These are phyloP conservation scores for Rhodotorula sphaerocarpa DNA, from an alignment of 768 basidiomycete genomes.

Conservation along the genomic window DNA sequence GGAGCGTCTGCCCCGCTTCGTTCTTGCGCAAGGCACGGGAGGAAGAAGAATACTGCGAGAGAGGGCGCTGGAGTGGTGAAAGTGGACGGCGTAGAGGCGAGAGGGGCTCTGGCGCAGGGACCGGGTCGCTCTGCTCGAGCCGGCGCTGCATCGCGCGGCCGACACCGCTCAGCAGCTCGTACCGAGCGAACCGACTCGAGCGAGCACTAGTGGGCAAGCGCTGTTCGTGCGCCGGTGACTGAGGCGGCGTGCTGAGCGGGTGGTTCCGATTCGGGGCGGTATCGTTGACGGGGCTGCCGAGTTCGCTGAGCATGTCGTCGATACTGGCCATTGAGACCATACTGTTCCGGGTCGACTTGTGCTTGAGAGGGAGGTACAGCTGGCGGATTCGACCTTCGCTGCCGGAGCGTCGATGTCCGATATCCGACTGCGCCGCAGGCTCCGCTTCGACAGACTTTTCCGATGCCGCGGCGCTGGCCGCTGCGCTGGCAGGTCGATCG, in stretches of 20 bases:
- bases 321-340: neutral
- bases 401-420: neutral
- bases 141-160: neutral
- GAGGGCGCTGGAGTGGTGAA: no score
- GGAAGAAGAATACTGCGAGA: no score
- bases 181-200: neutral
- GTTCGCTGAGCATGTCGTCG: neutral
- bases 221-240: neutral
- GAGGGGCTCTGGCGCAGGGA: no score
- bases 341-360: neutral
- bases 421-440: neutral
- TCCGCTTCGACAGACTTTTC: no score
- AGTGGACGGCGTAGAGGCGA: no score
- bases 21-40: no score
- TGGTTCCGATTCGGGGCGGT: no score
- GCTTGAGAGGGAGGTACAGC: constrained; percentile 6
- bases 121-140: neutral
- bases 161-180: neutral
- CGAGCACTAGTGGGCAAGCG: constrained; percentile 6
- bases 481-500: no score
- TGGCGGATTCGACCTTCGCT: neutral
- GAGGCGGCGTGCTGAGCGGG: neutral
- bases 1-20: no score
- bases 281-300: neutral
- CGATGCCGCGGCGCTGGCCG: no score